These are phyloP conservation scores for Fremontodendron californicum DNA, from an alignment of 345 rosid genomes.

Conservation along the genomic window DNA sequence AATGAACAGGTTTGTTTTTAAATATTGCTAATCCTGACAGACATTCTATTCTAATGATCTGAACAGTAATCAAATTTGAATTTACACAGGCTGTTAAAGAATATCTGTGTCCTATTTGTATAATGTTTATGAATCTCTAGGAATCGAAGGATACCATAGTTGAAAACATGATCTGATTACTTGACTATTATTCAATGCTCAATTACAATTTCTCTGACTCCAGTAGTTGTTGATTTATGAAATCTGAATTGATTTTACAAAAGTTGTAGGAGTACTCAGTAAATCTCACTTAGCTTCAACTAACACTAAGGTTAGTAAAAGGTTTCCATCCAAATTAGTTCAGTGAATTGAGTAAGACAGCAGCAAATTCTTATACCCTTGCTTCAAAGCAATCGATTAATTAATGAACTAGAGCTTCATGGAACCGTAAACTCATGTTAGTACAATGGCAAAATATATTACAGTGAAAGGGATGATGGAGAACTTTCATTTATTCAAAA, in stretches of 20 bases:
- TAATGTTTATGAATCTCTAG: neutral
- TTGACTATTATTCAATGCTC: neutral
- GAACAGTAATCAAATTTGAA: neutral
- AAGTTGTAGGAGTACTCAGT: no score
- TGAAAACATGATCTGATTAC: neutral
- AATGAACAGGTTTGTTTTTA: neutral
- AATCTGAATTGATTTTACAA: no score
- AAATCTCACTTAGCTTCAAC: neutral
- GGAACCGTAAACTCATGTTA: neutral
- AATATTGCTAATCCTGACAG: neutral
- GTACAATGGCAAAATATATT: neutral
- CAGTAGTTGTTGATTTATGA: no score
- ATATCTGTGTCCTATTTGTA: no score
- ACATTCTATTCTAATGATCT: no score
- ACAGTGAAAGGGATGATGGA: neutral
- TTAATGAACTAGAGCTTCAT: neutral
- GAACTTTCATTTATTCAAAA: neutral
- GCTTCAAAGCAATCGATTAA: constrained; percentile 6
- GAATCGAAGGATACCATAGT: neutral
- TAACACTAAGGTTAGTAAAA: neutral
- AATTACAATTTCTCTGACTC: no score
- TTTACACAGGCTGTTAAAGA: neutral
- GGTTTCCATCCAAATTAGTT: neutral
- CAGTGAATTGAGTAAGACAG: neutral
- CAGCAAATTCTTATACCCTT: neutral